These are phyloP conservation scores for Pleurotus platypus DNA, from an alignment of 768 basidiomycete genomes.

Conservation along the genomic window DNA sequence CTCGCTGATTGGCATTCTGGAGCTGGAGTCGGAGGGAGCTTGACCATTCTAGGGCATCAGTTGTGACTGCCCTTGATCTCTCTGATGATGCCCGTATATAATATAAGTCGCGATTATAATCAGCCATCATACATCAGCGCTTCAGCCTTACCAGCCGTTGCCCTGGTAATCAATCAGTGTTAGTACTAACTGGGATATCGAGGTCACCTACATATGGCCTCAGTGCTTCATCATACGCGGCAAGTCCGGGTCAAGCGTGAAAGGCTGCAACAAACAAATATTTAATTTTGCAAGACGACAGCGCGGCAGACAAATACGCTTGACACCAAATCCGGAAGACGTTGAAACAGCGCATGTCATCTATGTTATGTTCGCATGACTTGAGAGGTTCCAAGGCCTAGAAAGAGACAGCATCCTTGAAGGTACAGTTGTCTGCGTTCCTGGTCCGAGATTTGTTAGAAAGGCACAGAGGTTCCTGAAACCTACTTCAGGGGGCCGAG, in stretches of 20 bases:
- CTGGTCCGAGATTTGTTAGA: not conserved
- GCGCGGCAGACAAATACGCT: too few species aligned
- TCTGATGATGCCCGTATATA: not conserved
- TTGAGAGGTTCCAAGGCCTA: not conserved
- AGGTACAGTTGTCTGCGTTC: not conserved
- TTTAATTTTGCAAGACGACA: too few species aligned
- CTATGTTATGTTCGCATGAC: not conserved
- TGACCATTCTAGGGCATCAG: conserved; percentile 6
- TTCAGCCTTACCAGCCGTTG: not conserved
- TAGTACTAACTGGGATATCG: conserved; percentile 4
- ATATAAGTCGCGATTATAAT: conserved; percentile 1
- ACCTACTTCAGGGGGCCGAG: not conserved
- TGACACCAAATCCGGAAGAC: conserved; percentile 1
- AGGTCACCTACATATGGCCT: not conserved
- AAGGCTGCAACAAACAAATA: too few species aligned
- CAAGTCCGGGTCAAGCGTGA: too few species aligned
- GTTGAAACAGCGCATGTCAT: conserved; percentile 4
- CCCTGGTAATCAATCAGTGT: conserved; percentile 7
- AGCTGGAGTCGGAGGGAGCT: not conserved
- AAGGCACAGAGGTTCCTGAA: not conserved
- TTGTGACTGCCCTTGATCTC: conserved; percentile 1
- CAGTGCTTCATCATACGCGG: too few species aligned
- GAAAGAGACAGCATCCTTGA: not conserved
- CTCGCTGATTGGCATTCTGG: not conserved
- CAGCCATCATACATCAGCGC: not conserved